Conservation (phyloP, 192 early-diverging fungal genomes). For the Coemansia nantahalensis region DNA sequence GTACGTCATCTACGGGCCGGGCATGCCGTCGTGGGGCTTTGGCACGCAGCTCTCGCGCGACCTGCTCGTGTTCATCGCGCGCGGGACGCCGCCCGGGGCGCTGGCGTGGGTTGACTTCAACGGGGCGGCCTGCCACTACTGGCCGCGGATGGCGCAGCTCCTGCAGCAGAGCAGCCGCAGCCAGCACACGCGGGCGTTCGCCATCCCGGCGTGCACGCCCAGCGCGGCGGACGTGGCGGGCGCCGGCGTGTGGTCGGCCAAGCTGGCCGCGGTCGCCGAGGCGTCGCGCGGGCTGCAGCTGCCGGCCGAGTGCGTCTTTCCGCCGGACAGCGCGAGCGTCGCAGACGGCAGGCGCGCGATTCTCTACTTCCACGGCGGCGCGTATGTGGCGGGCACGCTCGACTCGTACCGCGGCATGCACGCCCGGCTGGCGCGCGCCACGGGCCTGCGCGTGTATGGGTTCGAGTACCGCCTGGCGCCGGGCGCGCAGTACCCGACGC, state of each 20-base stretch:
- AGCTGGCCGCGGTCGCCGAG: constrained; percentile 2
- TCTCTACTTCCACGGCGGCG: constrained; percentile 78
- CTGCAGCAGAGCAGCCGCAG: neutral
- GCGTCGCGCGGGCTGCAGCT: constrained; percentile 3
- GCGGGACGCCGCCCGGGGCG: neutral
- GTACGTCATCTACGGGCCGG: constrained; percentile 9
- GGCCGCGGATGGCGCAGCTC: neutral
- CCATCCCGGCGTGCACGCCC: constrained; percentile 2
- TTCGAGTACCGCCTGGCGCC: constrained; percentile 83
- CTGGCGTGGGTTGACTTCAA: neutral
- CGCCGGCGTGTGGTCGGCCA: constrained; percentile 8
- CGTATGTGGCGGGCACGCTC: constrained; percentile 52
- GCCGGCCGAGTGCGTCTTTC: constrained; percentile 7
- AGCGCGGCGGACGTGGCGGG: neutral
- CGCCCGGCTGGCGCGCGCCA: constrained; percentile 49
- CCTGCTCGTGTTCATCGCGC: constrained; percentile 13
- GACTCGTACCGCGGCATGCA: constrained; percentile 43
- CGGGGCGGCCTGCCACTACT: constrained; percentile 1
- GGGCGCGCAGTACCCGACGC: constrained; percentile 74
- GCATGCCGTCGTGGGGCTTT: constrained; percentile 11
- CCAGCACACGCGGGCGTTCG: neutral
- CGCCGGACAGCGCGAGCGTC: neutral
- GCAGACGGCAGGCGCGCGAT: constrained; percentile 14
- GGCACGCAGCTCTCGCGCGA: constrained; percentile 23
- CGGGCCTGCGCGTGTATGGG: constrained; percentile 34